These are phyloP conservation scores for Pichia sp. DNA, from an alignment of 1,139 yeast genomes.

Conservation along the genomic window DNA sequence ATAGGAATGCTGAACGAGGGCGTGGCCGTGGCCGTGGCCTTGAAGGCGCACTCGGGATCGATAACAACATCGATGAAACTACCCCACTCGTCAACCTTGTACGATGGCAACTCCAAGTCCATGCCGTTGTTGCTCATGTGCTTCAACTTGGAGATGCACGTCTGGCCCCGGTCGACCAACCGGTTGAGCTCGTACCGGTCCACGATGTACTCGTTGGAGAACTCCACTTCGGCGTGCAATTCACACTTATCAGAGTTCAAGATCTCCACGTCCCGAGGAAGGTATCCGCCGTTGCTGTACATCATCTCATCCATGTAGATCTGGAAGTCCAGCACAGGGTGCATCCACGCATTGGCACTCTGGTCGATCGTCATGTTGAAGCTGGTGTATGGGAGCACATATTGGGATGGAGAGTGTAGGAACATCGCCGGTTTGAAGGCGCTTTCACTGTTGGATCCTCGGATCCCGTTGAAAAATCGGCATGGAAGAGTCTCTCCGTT, in stretches of 20 bases:
- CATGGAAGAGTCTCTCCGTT: background rate
- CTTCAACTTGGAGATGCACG: conserved; percentile 6
- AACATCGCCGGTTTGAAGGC: conserved; percentile 1
- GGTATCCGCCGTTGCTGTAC: background rate
- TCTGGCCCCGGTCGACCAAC: background rate
- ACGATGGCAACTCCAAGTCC: conserved; percentile 32
- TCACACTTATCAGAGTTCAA: conserved; percentile 21
- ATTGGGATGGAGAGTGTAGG: conserved; percentile 1
- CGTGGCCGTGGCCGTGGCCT: too few relatives aligned
- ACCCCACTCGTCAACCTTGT: conserved; percentile 27
- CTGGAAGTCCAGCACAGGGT: background rate
- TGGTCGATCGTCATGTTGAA: background rate
- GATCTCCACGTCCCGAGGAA: conserved; percentile 19
- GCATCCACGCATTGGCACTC: conserved; percentile 1
- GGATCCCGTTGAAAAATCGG: conserved; percentile 25
- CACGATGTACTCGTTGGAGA: conserved; percentile 25
- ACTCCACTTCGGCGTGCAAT: conserved; percentile 22
- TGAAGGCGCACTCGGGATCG: conserved; percentile 17
- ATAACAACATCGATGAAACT: conserved; percentile 20
- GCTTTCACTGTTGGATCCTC: conserved; percentile 4
- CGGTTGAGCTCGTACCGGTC: conserved; percentile 28
- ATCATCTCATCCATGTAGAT: conserved; percentile 3
- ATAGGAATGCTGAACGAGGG: conserved; percentile 29
- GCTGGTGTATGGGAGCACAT: background rate
- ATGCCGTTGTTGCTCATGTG: conserved; percentile 19